A percentile compares a stretch with the other conserved stretches of the same genome.
These are phyloP conservation scores for Penicillium sp. DNA, from an alignment of 2,329 filamentous ascomycete species.

Conservation along the genomic window DNA sequence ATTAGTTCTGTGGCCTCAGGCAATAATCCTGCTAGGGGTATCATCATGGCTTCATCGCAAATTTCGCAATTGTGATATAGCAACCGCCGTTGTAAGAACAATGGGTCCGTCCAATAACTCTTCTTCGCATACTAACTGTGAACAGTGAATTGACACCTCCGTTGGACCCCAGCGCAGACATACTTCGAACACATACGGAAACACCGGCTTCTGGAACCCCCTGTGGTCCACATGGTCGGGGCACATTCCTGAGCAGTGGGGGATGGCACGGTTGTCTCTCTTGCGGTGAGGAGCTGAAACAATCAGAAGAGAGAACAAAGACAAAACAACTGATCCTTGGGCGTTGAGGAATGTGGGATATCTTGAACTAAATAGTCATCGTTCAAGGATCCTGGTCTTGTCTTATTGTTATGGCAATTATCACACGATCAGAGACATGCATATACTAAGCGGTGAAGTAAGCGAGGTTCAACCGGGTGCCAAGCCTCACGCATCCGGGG, in stretches of 20 bases:
- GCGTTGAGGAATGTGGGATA: slow-evolving; percentile 6
- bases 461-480: slow-evolving; percentile 4
- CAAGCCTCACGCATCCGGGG: slow-evolving; percentile 10
- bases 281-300: slow-evolving; percentile 13
- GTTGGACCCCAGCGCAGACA: not conserved
- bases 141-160: not conserved
- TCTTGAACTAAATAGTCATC: not conserved
- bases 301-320: not conserved
- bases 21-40: slow-evolving; percentile 5
- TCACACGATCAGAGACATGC: not conserved
- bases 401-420: not conserved
- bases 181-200: slow-evolving; percentile 3
- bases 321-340: slow-evolving; percentile 5
- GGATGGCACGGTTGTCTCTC: slow-evolving; percentile 6
- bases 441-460: slow-evolving; percentile 5
- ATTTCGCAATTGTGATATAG: not conserved
- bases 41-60: no score
- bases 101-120: not conserved
- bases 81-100: not conserved
- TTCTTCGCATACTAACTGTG: not conserved
- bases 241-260: slow-evolving; percentile 9
- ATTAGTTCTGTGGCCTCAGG: not conserved
- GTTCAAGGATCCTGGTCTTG: not conserved
- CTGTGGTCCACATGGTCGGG: slow-evolving; percentile 8
- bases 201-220: slow-evolving; percentile 8